Evolutionary conservation across 345 rosid species (phyloP).

Genomic region (Durio zibethinus): DNA sequence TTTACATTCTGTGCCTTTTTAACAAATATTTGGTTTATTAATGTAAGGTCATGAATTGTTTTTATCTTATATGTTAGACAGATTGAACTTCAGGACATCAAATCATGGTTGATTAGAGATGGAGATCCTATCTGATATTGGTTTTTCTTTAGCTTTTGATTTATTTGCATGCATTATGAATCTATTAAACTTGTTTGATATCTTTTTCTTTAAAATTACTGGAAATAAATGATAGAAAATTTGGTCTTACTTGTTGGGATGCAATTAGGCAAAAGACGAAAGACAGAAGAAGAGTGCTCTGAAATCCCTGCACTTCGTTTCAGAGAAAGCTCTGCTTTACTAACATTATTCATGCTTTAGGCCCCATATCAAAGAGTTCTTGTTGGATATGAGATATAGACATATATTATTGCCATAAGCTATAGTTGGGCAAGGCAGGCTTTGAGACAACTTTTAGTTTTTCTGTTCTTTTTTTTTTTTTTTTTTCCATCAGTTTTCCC

Average conservation of each 20-base stretch:
- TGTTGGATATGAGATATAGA: not conserved
- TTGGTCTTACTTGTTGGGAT: not conserved
- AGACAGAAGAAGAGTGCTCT: not conserved
- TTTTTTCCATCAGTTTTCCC: not conserved
- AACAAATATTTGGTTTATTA: not conserved
- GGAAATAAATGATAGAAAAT: not conserved
- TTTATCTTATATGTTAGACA: not conserved
- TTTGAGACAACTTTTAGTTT: not conserved
- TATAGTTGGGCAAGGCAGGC: not conserved
- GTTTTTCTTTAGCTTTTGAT: not conserved
- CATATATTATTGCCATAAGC: not conserved
- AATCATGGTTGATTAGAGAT: not conserved
- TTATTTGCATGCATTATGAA: not conserved
- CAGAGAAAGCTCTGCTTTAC: not conserved
- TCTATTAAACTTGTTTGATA: not conserved
- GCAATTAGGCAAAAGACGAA: not conserved
- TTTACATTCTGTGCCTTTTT: not conserved
- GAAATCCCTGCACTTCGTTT: not conserved
- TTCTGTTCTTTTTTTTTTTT: not conserved
- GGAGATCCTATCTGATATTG: not conserved
- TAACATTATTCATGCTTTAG: not conserved
- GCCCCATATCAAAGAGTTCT: not conserved
- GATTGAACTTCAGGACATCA: not conserved
- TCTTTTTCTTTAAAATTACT: not conserved
- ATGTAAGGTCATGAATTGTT: constrained; percentile 12